Base-by-base conservation (phyloP, 2,329 filamentous ascomycete species). In the Calonectria pseudoturangicola region DNA sequence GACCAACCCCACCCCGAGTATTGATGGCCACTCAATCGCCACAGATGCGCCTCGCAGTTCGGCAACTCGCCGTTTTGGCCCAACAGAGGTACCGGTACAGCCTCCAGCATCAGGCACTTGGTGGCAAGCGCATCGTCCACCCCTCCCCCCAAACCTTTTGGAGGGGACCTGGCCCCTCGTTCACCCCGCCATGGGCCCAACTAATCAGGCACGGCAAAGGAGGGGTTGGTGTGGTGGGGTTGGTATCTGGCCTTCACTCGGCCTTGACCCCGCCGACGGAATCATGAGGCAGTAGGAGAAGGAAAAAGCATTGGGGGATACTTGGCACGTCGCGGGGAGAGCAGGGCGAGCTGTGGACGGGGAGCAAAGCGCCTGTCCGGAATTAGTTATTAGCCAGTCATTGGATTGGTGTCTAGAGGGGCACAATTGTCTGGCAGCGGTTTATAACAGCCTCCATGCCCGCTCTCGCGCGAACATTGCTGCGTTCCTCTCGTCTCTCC, bases 1-100 rank as follows among this genome's bases (percentile, higher is more conserved):
- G 77, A 75, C 70, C 77, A 79, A 79, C 77, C 77, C 77, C 77
- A 79, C 77, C 73, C 77, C 77, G 77, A 79, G 73, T 54, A 10
- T 21, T 25, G 30, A 36, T 18, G 30, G 21, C 47, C 64, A 75
- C 33, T 60, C 33, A 76, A 13, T 41, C 15, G 16, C 36, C 15
- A 43, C 21, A 21, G 21, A 47, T 8, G 18, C 8, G 16, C 16
- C 36, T 60, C 33, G 13, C n/a, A 58, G 16, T 16, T 28, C 54
- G 54, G 54, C 21, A 39, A 41, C 54, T 60, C 54, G 36, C 54
- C 54, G 36, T 18, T 47, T 33, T 47, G 8, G 58, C 39, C 28
- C 25, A 7, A 4, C 18, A 30, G 58, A 47, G 4, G 58, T 63
- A 63, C 16, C 18, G 41, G 41, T 63, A 63, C 58, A 15, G 25